Evolutionary conservation across 352 stramenopile genomes (phyloP).

Genomic region (Phytophthora sp.): DNA sequence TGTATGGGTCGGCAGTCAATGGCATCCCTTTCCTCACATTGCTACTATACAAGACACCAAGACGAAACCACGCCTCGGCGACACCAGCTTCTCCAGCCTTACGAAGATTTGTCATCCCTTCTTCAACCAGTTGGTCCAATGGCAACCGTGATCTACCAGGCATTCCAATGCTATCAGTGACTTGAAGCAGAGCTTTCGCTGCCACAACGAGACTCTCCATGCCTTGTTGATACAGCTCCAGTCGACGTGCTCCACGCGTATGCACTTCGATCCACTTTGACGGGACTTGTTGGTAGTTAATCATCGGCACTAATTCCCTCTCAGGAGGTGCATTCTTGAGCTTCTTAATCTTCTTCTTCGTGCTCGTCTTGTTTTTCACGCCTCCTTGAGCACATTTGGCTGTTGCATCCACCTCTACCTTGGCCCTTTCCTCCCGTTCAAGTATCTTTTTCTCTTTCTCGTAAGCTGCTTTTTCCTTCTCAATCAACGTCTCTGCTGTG

Average conservation of each 20-base stretch:
- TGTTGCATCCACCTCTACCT: slow-evolving; percentile 21
- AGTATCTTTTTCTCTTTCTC: slow-evolving; percentile 40
- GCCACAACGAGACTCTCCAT: slow-evolving; percentile 31
- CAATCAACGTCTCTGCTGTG: slow-evolving; percentile 21
- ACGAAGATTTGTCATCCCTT: slow-evolving; percentile 32
- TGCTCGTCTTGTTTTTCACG: slow-evolving; percentile 33
- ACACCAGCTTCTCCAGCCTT: slow-evolving; percentile 42
- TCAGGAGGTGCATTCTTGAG: slow-evolving; percentile 10
- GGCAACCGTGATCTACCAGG: slow-evolving; percentile 23
- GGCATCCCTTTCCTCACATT: slow-evolving; percentile 28
- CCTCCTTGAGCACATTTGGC: too few relatives aligned
- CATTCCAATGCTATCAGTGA: slow-evolving; percentile 34
- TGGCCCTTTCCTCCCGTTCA: slow-evolving; percentile 30
- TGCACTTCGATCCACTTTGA: slow-evolving; percentile 39
- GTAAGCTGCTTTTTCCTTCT: slow-evolving; percentile 17
- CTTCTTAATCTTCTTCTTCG: slow-evolving; percentile 36
- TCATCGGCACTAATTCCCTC: slow-evolving; percentile 38
- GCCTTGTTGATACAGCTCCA: slow-evolving; percentile 34
- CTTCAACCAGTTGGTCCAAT: slow-evolving; percentile 18
- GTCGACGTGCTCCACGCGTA: slow-evolving; percentile 14
- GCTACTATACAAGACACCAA: slow-evolving; percentile 44
- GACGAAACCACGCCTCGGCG: slow-evolving; percentile 46
- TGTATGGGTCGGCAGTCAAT: slow-evolving; percentile 27
- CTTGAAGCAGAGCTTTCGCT: slow-evolving; percentile 26
- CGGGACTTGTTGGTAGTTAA: slow-evolving; percentile 46